These are phyloP conservation scores for Rhodotorula diobovata DNA, from an alignment of 768 basidiomycete genomes.

Conservation along the genomic window DNA sequence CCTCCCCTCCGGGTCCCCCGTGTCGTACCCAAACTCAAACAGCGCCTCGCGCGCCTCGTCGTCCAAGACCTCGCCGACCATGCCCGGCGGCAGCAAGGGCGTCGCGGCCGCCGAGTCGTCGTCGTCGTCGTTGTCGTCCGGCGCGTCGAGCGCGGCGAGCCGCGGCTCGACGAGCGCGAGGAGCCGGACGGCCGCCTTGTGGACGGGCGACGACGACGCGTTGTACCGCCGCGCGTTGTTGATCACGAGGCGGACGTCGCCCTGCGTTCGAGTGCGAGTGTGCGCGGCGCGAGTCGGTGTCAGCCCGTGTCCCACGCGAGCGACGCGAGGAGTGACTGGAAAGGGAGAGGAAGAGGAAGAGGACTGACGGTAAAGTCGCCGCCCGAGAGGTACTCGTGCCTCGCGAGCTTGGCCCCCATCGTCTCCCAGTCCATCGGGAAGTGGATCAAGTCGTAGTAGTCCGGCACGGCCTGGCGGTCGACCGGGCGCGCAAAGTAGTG, in stretches of 20 bases:
- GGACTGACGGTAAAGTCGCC: slow-evolving; percentile 58
- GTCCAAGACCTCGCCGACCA: slow-evolving; percentile 3
- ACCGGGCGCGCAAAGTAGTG: slow-evolving; percentile 72
- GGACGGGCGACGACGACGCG: slow-evolving; percentile 62
- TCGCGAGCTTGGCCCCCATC: slow-evolving; percentile 84
- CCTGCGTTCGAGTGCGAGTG: slow-evolving; percentile 18
- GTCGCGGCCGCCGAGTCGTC: too few relatives aligned
- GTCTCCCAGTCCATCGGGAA: slow-evolving; percentile 89
- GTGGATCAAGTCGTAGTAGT: slow-evolving; percentile 85
- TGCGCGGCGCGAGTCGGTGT: neutral
- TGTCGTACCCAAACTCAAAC: slow-evolving; percentile 4
- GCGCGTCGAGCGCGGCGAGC: slow-evolving; percentile 44
- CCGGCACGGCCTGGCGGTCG: slow-evolving; percentile 67
- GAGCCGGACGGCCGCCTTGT: slow-evolving; percentile 66
- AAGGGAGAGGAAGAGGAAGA: neutral
- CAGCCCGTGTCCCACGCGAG: neutral
- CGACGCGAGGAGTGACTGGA: neutral
- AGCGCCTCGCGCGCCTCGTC: neutral
- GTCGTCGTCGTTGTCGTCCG: slow-evolving; percentile 41
- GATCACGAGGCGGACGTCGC: slow-evolving; percentile 77
- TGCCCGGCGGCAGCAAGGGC: slow-evolving; percentile 28
- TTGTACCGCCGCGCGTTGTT: slow-evolving; percentile 89
- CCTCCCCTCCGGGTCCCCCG: slow-evolving; percentile 2
- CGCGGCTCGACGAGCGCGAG: slow-evolving; percentile 53
- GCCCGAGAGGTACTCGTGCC: slow-evolving; percentile 71